A percentile compares a stretch with the other conserved stretches of the same genome.
These are phyloP conservation scores for Millerozyma acaciae DNA, from an alignment of 805 yeast species.

Conservation along the genomic window DNA sequence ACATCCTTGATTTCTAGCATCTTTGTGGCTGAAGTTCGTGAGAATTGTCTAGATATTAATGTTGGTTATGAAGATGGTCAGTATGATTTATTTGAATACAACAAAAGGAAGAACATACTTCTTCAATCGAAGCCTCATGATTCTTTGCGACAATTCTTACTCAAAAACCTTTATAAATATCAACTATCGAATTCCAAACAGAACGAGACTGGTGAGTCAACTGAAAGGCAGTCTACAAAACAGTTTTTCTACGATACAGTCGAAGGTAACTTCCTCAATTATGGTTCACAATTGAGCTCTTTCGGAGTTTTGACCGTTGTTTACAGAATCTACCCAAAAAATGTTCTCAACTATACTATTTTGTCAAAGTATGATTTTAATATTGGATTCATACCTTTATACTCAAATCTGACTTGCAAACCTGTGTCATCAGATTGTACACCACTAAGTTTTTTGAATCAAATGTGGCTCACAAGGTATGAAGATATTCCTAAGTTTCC, in stretches of 20 bases:
- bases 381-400: constrained; percentile 21
- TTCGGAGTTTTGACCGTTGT: constrained; percentile 20
- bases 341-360: constrained; percentile 24
- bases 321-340: constrained; percentile 23
- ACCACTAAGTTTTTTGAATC: constrained; percentile 21
- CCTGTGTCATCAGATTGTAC: constrained; percentile 9
- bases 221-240: constrained; percentile 8
- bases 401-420: background rate
- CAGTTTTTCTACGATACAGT: constrained; percentile 17
- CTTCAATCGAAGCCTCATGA: constrained; percentile 3
- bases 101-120: constrained; percentile 2
- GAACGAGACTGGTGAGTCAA: constrained; percentile 1
- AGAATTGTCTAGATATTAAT: constrained; percentile 7
- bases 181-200: constrained; percentile 17
- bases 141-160: constrained; percentile 15
- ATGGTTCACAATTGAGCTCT: constrained; percentile 16
- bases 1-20: constrained; percentile 2
- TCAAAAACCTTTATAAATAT: constrained; percentile 17
- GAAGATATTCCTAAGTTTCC: constrained; percentile 19
- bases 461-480: constrained; percentile 19
- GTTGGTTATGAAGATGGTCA: constrained; percentile 18
- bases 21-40: constrained; percentile 1
- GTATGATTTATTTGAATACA: constrained; percentile 12
- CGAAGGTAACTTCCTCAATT: constrained; percentile 27
- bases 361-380: constrained; percentile 21